phyloP scores from a whole-genome alignment of 2,329 filamentous ascomycete genomes.

The Fusarium domesticum region DNA sequence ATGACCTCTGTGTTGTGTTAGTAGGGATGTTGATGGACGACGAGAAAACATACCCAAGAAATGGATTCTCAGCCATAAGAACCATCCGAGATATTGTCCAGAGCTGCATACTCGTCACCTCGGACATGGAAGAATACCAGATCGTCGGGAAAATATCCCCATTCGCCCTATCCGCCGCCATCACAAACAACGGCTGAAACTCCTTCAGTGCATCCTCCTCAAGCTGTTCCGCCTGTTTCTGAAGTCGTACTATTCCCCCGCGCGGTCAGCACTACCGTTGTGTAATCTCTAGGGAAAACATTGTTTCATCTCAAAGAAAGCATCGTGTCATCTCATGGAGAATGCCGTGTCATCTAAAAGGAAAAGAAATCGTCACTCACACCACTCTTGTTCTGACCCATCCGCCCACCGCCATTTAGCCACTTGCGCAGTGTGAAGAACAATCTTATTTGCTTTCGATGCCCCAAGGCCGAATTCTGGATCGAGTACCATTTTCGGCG shows the following conservation, averaged over 20 bases:
- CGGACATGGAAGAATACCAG: slow-evolving; percentile 40
- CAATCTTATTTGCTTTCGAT: slow-evolving; percentile 39
- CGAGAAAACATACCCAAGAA: slow-evolving; percentile 34
- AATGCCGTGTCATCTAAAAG: too few relatives aligned
- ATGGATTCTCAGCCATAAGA: slow-evolving; percentile 39
- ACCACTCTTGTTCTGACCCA: slow-evolving; percentile 36
- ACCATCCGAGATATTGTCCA: slow-evolving; percentile 40
- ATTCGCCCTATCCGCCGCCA: slow-evolving; percentile 34
- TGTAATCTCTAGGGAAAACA: too few relatives aligned
- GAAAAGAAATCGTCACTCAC: too few relatives aligned
- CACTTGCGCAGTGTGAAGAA: slow-evolving; percentile 41
- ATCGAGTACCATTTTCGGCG: slow-evolving; percentile 37
- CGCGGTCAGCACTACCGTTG: too few relatives aligned
- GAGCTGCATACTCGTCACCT: slow-evolving; percentile 41
- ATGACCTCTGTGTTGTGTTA: slow-evolving; percentile 16
- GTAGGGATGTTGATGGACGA: too few relatives aligned
- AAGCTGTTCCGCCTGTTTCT: slow-evolving; percentile 36
- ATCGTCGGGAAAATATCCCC: slow-evolving; percentile 41
- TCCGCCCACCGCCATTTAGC: slow-evolving; percentile 42
- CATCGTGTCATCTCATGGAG: too few relatives aligned
- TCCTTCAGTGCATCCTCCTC: slow-evolving; percentile 33
- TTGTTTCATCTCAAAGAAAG: too few relatives aligned
- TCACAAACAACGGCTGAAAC: slow-evolving; percentile 36
- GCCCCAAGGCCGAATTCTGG: slow-evolving; percentile 35
- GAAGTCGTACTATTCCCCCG: slow-evolving; percentile 38